Evolutionary conservation across 2,329 filamentous ascomycete species (phyloP), one percentile per base, ranked within the genome.

Genomic region (Didymella segeticola): DNA sequence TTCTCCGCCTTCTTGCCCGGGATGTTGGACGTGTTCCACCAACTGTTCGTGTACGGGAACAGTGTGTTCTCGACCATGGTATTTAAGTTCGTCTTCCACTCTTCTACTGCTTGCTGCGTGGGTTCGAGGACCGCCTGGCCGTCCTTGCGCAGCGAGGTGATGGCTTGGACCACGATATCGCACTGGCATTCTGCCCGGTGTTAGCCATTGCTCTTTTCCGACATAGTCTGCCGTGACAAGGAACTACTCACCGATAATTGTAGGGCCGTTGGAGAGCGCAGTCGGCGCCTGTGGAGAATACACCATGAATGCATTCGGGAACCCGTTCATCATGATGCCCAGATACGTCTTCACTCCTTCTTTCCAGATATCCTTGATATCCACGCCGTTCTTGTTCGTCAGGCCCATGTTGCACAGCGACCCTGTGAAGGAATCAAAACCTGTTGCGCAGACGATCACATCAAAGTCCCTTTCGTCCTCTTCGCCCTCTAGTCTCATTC

Each of bases 401-500:
- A 72, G 47, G 0, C 66, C 69, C 67, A 72, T 71, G 17, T 56
- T 72, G 12, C 66, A 70, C 39, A 77, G 49, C 2, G 42, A 49
- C 8, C 76, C 77, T 1, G 66, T 70, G 49, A 76, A 70, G 1
- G 74, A 68, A 47, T 80, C 77, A 47, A 79, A 80, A 0, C 78
- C 78, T 0, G 71, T 79, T 19, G 68, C 77, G 43, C 76, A 62
- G 41, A 86, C 75, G 19, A 87, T 79, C 11, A 78, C 77, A 61
- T 87, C 85, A 12, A 83, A 78, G 27, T 80, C 74, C 45, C 82
- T 66, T n/a, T 80, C 68, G 29, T 77, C 64, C n/a, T 80, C 82
- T 27, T 68, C 64, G 4, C 77, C 78, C 1, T 72, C 74, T 26
- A 84, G 72, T 64, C 80, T 69, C 42, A 85, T 69, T 12, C 83